Conservation (phyloP, 495 filamentous ascomycete genomes). For the Penicillium ochrochloron region DNA sequence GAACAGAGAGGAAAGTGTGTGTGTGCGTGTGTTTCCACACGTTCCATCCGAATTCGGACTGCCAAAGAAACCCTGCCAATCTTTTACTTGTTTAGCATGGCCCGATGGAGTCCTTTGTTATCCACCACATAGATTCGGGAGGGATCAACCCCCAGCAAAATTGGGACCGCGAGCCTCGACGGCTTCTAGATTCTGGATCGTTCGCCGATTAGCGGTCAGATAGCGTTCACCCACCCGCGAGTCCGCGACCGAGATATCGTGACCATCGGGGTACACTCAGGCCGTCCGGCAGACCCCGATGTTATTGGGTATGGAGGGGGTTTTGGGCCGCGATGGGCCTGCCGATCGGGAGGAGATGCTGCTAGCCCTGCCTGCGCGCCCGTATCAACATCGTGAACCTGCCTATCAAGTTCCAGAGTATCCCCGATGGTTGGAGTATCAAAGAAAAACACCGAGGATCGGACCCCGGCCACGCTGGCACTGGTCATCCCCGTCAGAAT, state of each 20-base stretch:
- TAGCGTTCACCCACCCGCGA: conserved; percentile 4
- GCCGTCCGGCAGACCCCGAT: not conserved
- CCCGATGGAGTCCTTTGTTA: conserved; percentile 17
- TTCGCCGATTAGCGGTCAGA: conserved; percentile 13
- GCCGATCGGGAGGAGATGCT: conserved; percentile 12
- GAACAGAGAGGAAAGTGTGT: not conserved
- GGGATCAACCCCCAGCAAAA: conserved; percentile 17
- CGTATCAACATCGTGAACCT: conserved; percentile 13
- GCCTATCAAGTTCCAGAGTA: not conserved
- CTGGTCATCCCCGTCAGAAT: conserved; percentile 1
- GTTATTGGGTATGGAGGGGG: conserved; percentile 16
- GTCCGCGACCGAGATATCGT: conserved; percentile 10
- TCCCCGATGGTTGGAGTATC: not conserved
- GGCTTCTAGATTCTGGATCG: conserved; percentile 16
- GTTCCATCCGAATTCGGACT: not conserved
- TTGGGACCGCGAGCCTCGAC: conserved; percentile 11
- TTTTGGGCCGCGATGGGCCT: conserved; percentile 13
- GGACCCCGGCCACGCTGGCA: conserved; percentile 1
- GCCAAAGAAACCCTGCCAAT: conserved; percentile 24
- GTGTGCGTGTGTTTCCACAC: not conserved
- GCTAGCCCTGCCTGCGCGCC: not conserved
- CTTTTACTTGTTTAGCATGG: conserved; percentile 13
- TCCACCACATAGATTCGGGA: conserved; percentile 20
- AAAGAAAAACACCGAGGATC: conserved; percentile 8
- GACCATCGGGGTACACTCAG: not conserved